Evolutionary conservation across 208 protist genomes (phyloP), one percentile per base, ranked within the genome.

Genomic region (Trypanosoma theileri): DNA sequence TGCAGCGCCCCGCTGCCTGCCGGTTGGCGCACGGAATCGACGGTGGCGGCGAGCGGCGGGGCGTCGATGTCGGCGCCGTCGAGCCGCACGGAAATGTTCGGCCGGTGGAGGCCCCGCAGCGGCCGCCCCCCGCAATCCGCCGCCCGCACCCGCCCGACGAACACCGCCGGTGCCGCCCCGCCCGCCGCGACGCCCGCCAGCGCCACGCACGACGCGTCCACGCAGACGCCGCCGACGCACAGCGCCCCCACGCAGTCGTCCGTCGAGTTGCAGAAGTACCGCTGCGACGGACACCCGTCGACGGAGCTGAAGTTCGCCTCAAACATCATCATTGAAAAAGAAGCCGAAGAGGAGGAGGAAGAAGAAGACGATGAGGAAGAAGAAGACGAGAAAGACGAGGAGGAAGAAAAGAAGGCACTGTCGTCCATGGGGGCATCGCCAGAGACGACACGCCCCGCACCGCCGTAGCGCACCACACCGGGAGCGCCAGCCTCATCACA

Each of bases 71-170:
- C 59, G 40, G 17, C 26, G 22, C 53, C 63, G 40, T 69, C 59
- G 3, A 59, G 10, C 14, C 8, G 40, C 21, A 69, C 53, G 0
- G 51, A 69, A 10, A 69, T 69, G 53, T 59, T 69, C 10, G 17
- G 4, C 0, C 21, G 28, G 6, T 16, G 19, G 22, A 59, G 63
- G 3, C 63, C 63, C 41, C 59, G 63, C 17, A 69, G 40, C 7
- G 53, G 51, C 26, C 59, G 52, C 26, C 51, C 63, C 26, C 59
- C 59, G 41, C 63, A 69, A 52, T 69, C 63, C 11, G 53, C 59
- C 52, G 59, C 54, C 12, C 64, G 24, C 24, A 69, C 16, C 41
- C 59, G 21, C 11, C n/a, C 59, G 11, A 69, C 19, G 24, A 60
- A 69, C 26, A 52, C 52, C 21, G 54, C 59, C 50, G 19, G 55